Conservation (phyloP, 495 filamentous ascomycete genomes). For the Annulohypoxylon nitens region DNA sequence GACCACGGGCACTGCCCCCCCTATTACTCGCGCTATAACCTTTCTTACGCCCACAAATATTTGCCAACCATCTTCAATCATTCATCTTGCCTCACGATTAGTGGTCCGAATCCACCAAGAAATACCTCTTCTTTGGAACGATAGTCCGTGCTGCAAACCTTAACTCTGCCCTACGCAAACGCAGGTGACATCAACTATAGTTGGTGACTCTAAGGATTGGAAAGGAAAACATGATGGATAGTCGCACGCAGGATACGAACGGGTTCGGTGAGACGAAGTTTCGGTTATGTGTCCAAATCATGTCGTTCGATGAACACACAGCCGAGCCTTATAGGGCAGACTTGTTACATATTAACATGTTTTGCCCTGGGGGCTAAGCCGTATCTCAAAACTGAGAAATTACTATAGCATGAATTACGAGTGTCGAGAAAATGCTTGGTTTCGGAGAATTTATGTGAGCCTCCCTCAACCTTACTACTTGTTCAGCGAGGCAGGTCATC, state of each 20-base stretch:
- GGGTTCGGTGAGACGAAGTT: slow-evolving; percentile 1
- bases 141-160: not conserved
- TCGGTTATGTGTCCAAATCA: slow-evolving; percentile 4
- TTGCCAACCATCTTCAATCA: not conserved
- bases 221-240: not conserved
- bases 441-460: not conserved
- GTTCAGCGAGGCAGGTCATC: not conserved
- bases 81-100: not conserved
- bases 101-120: not conserved
- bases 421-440: not conserved
- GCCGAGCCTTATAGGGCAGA: slow-evolving; percentile 21
- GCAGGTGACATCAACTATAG: not conserved
- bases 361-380: not conserved
- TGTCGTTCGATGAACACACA: not conserved
- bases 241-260: not conserved
- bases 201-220: not conserved
- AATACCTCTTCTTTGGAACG: not conserved
- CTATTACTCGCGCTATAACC: not conserved
- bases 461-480: not conserved
- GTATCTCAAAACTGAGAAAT: not conserved
- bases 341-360: not conserved
- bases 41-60: slow-evolving; percentile 1
- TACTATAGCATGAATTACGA: not conserved
- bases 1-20: not conserved
- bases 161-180: not conserved